phyloP scores from a whole-genome alignment of 345 rosid species.

The Toxicodendron radicans region DNA sequence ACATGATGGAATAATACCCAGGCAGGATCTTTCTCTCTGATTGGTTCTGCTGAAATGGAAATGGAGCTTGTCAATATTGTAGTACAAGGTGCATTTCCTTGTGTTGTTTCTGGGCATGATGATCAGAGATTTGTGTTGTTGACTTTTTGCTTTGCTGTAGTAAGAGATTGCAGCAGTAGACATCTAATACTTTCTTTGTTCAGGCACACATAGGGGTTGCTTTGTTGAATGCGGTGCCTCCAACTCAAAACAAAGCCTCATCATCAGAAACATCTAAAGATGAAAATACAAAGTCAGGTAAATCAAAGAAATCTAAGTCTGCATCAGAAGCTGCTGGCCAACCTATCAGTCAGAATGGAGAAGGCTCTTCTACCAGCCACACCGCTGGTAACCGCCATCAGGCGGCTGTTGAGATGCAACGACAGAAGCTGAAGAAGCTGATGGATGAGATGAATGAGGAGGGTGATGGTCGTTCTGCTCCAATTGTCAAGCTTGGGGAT shows the following conservation, averaged over 20 bases:
- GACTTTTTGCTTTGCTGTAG: not conserved
- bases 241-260: slow-evolving; percentile 44
- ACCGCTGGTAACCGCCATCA: slow-evolving; percentile 58
- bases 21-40: not conserved
- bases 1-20: not conserved
- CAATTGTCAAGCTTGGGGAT: slow-evolving; percentile 94
- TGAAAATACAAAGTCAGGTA: slow-evolving; percentile 49
- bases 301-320: slow-evolving; percentile 64
- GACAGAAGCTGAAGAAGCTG: slow-evolving; percentile 79
- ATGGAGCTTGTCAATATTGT: not conserved
- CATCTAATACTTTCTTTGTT: slow-evolving; percentile 10
- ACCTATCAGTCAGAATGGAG: slow-evolving; percentile 46
- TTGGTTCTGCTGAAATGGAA: not conserved
- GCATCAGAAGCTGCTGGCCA: slow-evolving; percentile 47
- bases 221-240: slow-evolving; percentile 72
- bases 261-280: slow-evolving; percentile 63
- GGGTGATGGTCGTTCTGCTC: slow-evolving; percentile 87
- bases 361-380: slow-evolving; percentile 49
- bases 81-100: not conserved
- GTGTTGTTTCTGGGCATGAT: not conserved
- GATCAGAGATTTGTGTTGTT: not conserved
- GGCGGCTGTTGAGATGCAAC: slow-evolving; percentile 79
- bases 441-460: slow-evolving; percentile 95
- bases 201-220: slow-evolving; percentile 99
- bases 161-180: not conserved